Evolutionary conservation across 1,139 yeast species (phyloP).

Genomic region (Yamadazyma friedrichii): DNA sequence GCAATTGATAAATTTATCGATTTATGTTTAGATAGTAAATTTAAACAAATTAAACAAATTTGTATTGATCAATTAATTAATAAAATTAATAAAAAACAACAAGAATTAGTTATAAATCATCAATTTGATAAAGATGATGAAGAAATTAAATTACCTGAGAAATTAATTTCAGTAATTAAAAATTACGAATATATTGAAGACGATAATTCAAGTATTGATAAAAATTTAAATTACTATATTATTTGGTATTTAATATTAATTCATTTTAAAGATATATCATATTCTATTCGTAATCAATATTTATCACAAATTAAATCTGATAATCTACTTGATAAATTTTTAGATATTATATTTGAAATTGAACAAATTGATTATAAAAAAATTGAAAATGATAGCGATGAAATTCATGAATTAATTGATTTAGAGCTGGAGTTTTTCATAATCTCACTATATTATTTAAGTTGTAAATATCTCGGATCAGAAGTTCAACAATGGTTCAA

Average conservation of each 20-base stretch:
- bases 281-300: conserved; percentile 60
- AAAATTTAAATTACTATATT: conserved; percentile 42
- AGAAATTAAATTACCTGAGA: conserved; percentile 34
- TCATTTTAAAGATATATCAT: conserved; percentile 67
- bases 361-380: conserved; percentile 32
- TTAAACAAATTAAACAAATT: conserved; percentile 27
- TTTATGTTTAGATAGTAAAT: conserved; percentile 22
- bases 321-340: conserved; percentile 45
- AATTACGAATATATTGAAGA: conserved; percentile 24
- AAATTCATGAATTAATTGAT: neutral
- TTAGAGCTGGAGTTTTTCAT: neutral
- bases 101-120: conserved; percentile 59
- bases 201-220: conserved; percentile 11
- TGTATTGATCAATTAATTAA: conserved; percentile 35
- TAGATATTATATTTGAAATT: conserved; percentile 51
- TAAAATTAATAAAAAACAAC: conserved; percentile 42
- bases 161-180: conserved; percentile 26
- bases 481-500: conserved; percentile 71
- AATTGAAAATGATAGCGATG: conserved; percentile 4
- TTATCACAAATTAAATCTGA: conserved; percentile 53
- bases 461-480: conserved; percentile 64
- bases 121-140: conserved; percentile 44
- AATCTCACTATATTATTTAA: conserved; percentile 55
- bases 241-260: conserved; percentile 68
- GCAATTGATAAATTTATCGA: conserved; percentile 18